Evolutionary conservation across 148 eudicot species (phyloP).

Genomic region (Camellia sinensis): DNA sequence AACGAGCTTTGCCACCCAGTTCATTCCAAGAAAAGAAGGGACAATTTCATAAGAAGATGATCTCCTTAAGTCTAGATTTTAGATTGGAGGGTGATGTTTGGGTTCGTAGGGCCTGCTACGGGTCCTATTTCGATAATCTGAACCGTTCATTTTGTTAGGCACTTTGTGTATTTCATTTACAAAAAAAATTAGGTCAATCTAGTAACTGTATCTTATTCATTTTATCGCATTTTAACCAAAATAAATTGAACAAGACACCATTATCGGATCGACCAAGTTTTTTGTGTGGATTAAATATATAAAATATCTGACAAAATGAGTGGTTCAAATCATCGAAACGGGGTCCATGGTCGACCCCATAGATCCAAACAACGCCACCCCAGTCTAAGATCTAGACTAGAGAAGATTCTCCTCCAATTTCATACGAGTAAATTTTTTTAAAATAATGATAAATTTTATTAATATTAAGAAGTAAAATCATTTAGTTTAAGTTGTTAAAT

Average conservation of each 20-base stretch:
- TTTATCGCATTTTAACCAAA: too few relatives aligned
- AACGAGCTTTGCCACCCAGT: accelerated
- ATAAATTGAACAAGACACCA: too few relatives aligned
- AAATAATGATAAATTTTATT: too few relatives aligned
- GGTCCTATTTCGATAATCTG: too few relatives aligned
- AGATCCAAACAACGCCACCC: not conserved
- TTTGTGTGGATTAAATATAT: too few relatives aligned
- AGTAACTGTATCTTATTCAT: too few relatives aligned
- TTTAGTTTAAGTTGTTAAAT: not conserved
- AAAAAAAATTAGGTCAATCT: too few relatives aligned
- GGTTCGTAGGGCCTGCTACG: not conserved
- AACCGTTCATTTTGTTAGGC: accelerated
- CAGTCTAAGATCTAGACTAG: not conserved
- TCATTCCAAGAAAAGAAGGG: not conserved
- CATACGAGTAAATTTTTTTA: too few relatives aligned
- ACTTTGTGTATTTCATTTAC: too few relatives aligned
- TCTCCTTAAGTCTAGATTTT: not conserved
- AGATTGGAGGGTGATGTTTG: not conserved
- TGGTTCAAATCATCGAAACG: not conserved
- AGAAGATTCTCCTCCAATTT: not conserved
- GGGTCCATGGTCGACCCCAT: not conserved
- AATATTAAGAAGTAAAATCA: not conserved
- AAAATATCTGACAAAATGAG: too few relatives aligned
- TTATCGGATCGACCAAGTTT: too few relatives aligned
- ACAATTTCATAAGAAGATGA: not conserved